phyloP scores from a whole-genome alignment of 208 protist species.

The Blastocrithidia nonstop region DNA sequence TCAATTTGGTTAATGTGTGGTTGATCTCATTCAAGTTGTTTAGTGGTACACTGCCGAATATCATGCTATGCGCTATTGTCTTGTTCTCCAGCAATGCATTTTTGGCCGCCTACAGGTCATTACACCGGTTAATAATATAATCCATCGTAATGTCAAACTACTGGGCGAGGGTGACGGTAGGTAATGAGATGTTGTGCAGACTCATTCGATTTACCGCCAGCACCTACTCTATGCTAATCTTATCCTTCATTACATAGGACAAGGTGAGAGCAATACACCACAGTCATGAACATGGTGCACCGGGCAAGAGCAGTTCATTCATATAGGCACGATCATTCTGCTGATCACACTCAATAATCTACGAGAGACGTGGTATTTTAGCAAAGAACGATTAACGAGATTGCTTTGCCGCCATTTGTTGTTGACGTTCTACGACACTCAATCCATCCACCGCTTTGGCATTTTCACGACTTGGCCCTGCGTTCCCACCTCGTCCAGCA shows the following conservation, averaged over 20 bases:
- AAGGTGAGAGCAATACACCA: slow-evolving; percentile 58
- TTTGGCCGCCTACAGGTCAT: too few species aligned
- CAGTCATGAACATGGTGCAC: slow-evolving; percentile 71
- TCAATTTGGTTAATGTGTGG: too few species aligned
- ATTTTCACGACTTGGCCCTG: slow-evolving; percentile 1
- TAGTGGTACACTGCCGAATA: not conserved
- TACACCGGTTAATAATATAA: slow-evolving; percentile 37
- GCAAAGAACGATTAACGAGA: slow-evolving; percentile 37
- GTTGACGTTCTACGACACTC: slow-evolving; percentile 10
- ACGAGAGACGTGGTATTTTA: slow-evolving; percentile 21
- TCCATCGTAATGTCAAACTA: slow-evolving; percentile 66
- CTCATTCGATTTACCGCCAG: slow-evolving; percentile 66
- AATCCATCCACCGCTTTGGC: slow-evolving; percentile 18
- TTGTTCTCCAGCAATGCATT: not conserved
- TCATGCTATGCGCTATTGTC: not conserved
- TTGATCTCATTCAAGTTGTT: too few species aligned
- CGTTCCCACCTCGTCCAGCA: too few species aligned
- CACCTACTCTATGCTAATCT: slow-evolving; percentile 64
- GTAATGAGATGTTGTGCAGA: slow-evolving; percentile 64
- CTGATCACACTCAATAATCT: slow-evolving; percentile 11
- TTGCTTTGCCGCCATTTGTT: slow-evolving; percentile 14
- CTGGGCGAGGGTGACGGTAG: slow-evolving; percentile 69
- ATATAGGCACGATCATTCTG: slow-evolving; percentile 17
- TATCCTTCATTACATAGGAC: slow-evolving; percentile 49
- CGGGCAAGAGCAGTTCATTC: slow-evolving; percentile 19